A percentile compares a stretch with the other conserved stretches of the same genome.
Conservation (phyloP, 139 green algal genomes). For the Auxenochlorella pyrenoidosa region DNA sequence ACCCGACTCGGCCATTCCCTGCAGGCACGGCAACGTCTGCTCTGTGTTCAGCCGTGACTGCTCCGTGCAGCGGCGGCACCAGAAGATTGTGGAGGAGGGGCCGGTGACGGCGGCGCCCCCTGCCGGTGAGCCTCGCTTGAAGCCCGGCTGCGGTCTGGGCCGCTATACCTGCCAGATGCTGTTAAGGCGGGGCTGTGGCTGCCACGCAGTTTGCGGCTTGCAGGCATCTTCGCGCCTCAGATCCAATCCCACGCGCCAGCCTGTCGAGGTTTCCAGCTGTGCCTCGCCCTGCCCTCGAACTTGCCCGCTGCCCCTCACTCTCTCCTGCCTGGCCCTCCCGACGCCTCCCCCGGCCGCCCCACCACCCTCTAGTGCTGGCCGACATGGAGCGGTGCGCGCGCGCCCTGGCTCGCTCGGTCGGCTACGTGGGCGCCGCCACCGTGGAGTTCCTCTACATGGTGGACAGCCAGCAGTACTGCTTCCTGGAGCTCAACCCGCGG, state of each 20-base stretch:
- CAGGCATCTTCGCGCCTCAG: no score
- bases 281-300: no score
- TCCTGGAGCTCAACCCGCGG: constrained; percentile 98
- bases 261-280: no score
- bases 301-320: not conserved
- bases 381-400: constrained; percentile 90
- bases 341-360: not conserved
- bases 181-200: no score
- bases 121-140: not conserved
- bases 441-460: constrained; percentile 97
- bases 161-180: no score
- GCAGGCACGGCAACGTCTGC: constrained; percentile 83
- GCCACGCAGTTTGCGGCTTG: no score
- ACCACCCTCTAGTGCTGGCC: constrained; percentile 48
- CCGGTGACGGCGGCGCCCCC: constrained; percentile 78
- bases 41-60: constrained; percentile 94
- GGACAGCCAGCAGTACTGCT: constrained; percentile 89
- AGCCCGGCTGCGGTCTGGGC: no score
- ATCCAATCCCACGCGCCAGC: no score
- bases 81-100: constrained; percentile 99
- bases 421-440: constrained; percentile 94
- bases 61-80: constrained; percentile 94
- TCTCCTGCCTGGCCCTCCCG: not conserved
- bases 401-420: constrained; percentile 87
- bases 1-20: not conserved